These are phyloP conservation scores for Dispira simplex DNA, from an alignment of 192 early-diverging fungal species.

Conservation along the genomic window DNA sequence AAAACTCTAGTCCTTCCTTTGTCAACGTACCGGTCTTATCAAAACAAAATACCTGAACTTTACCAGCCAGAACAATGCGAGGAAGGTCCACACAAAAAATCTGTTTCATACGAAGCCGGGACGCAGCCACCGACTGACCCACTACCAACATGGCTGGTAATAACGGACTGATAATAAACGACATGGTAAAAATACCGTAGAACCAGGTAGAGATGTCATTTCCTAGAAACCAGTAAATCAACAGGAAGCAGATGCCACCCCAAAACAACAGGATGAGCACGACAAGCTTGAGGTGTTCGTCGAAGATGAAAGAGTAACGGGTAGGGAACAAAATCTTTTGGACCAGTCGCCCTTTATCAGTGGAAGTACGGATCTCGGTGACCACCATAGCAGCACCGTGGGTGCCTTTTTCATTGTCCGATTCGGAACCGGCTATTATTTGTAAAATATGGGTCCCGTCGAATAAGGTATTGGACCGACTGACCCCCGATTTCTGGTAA, in stretches of 20 bases:
- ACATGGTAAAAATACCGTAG: conserved; percentile 59
- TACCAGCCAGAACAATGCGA: conserved; percentile 55
- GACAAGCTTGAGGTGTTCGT: conserved; percentile 61
- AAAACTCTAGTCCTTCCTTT: conserved; percentile 52
- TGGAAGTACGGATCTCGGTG: conserved; percentile 42
- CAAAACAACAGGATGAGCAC: conserved; percentile 45
- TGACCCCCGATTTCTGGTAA: conserved; percentile 20
- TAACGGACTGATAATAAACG: conserved; percentile 49
- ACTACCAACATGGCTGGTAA: conserved; percentile 59
- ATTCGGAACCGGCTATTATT: conserved; percentile 1
- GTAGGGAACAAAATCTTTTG: conserved; percentile 61
- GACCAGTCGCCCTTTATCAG: conserved; percentile 51
- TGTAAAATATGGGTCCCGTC: conserved; percentile 56
- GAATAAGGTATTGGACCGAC: conserved; percentile 43
- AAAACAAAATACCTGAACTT: conserved; percentile 62
- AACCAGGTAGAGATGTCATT: conserved; percentile 50
- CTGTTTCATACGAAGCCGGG: conserved; percentile 38
- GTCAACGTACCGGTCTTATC: conserved; percentile 73
- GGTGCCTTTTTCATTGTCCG: conserved; percentile 4
- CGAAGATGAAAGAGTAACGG: conserved; percentile 56
- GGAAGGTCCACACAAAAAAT: conserved; percentile 59
- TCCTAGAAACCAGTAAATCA: conserved; percentile 41
- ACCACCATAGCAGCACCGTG: conserved; percentile 41
- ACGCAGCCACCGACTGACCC: conserved; percentile 52
- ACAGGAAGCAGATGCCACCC: conserved; percentile 39